Evolutionary conservation across 257 asterid genomes (phyloP).

Genomic region (Solanum paucissectum): DNA sequence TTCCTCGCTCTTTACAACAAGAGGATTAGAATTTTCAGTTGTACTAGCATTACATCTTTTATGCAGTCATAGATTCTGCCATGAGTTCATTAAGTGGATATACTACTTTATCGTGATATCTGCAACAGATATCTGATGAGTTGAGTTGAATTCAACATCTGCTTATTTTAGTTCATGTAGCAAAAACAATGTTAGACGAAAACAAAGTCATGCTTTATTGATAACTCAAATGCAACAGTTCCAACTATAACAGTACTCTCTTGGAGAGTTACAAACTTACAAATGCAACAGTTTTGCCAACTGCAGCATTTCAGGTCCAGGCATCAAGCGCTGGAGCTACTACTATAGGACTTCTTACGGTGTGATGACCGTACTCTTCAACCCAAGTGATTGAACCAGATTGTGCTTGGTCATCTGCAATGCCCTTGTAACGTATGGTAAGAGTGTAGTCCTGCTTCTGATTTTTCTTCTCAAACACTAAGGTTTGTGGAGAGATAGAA

Average conservation of each 20-base stretch:
- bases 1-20: not conserved
- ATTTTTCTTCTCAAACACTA: constrained; percentile 2
- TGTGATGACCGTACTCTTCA: not conserved
- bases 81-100: not conserved
- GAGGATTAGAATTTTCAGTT: not conserved
- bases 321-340: not conserved
- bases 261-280: not conserved
- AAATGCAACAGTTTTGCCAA: not conserved
- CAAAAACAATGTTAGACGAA: not conserved
- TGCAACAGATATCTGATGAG: not conserved
- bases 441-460: constrained; percentile 3
- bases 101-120: not conserved
- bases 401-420: not conserved
- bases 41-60: not conserved
- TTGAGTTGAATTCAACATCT: not conserved
- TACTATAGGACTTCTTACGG: not conserved
- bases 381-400: constrained; percentile 6
- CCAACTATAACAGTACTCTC: not conserved
- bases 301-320: not conserved
- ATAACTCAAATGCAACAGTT: not conserved
- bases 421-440: not conserved
- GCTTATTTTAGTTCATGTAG: not conserved
- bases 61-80: not conserved
- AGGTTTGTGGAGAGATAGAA: not conserved
- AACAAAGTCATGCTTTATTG: not conserved